Percentiles rank a stretch among this genome's conserved stretches.
Conservation (phyloP, 805 yeast genomes). For the Kuraishia floccosa region DNA sequence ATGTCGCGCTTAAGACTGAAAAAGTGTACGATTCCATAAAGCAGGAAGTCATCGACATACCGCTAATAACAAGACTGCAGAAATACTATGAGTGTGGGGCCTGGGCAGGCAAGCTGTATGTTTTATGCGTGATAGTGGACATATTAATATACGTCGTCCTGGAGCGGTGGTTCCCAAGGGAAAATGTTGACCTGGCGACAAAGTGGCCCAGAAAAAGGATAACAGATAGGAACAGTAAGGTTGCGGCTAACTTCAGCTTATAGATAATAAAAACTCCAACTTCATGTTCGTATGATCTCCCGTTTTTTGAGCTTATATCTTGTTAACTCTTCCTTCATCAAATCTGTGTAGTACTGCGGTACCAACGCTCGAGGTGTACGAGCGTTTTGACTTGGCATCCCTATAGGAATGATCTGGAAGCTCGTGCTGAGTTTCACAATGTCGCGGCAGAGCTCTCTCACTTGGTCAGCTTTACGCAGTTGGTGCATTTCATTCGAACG, state of each 20-base stretch:
- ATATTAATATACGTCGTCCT: conserved; percentile 49
- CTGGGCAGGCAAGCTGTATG: conserved; percentile 81
- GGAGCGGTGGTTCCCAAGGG: conserved; percentile 61
- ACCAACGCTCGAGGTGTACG: too few relatives aligned
- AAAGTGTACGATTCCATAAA: conserved; percentile 49
- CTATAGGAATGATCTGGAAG: too few relatives aligned
- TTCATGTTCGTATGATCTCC: too few relatives aligned
- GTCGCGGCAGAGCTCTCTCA: too few relatives aligned
- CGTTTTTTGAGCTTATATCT: too few relatives aligned
- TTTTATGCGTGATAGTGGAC: conserved; percentile 74
- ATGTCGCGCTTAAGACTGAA: conserved; percentile 81
- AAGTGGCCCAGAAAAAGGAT: neutral
- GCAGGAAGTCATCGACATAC: conserved; percentile 2
- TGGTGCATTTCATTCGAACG: too few relatives aligned
- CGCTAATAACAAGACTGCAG: conserved; percentile 44
- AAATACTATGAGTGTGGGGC: conserved; percentile 62
- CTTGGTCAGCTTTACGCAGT: too few relatives aligned
- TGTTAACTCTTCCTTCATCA: conserved; percentile 4
- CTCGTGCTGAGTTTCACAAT: too few relatives aligned
- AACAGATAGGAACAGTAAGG: neutral
- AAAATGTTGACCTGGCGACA: conserved; percentile 53
- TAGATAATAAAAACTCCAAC: too few relatives aligned
- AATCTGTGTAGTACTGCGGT: conserved; percentile 4
- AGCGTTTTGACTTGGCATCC: too few relatives aligned
- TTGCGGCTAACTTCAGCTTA: neutral